phyloP scores from a whole-genome alignment of 306 rosid genomes.

The Bauhinia variegata region DNA sequence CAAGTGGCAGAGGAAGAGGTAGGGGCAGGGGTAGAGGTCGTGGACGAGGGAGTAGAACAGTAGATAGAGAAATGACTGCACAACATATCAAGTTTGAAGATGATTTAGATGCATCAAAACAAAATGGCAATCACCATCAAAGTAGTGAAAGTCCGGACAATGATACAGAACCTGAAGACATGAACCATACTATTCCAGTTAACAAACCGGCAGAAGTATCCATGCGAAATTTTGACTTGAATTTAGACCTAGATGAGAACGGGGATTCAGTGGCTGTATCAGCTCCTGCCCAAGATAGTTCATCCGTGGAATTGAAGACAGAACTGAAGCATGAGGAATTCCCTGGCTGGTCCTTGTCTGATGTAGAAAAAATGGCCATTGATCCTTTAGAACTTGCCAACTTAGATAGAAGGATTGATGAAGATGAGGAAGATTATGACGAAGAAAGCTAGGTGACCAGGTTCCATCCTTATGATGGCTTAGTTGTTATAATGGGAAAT shows the following conservation, averaged over 20 bases:
- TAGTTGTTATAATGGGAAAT: slow-evolving; percentile 6
- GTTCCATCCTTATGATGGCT: not conserved
- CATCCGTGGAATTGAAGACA: slow-evolving; percentile 25
- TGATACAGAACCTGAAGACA: slow-evolving; percentile 41
- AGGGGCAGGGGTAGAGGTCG: slow-evolving; percentile 85
- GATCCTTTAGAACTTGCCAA: slow-evolving; percentile 68
- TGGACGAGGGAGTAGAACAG: slow-evolving; percentile 51
- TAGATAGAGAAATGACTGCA: slow-evolving; percentile 50
- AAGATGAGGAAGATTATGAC: slow-evolving; percentile 86
- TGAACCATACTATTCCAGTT: slow-evolving; percentile 25
- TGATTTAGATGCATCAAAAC: slow-evolving; percentile 39
- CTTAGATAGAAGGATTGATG: slow-evolving; percentile 54
- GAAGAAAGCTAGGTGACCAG: slow-evolving; percentile 48
- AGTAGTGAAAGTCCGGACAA: slow-evolving; percentile 43
- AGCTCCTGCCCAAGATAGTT: slow-evolving; percentile 32
- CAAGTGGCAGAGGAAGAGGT: slow-evolving; percentile 63
- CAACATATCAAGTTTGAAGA: slow-evolving; percentile 52
- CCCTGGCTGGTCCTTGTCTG: slow-evolving; percentile 68
- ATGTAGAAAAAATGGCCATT: slow-evolving; percentile 57
- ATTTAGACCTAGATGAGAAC: slow-evolving; percentile 53
- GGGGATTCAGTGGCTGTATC: slow-evolving; percentile 35
- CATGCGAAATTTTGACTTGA: slow-evolving; percentile 70
- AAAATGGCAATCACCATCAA: slow-evolving; percentile 31
- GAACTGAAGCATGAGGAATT: slow-evolving; percentile 61
- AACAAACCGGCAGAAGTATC: slow-evolving; percentile 35